phyloP scores from a whole-genome alignment of 1,284 basidiomycete genomes.

The Marasmius tenuissimus region DNA sequence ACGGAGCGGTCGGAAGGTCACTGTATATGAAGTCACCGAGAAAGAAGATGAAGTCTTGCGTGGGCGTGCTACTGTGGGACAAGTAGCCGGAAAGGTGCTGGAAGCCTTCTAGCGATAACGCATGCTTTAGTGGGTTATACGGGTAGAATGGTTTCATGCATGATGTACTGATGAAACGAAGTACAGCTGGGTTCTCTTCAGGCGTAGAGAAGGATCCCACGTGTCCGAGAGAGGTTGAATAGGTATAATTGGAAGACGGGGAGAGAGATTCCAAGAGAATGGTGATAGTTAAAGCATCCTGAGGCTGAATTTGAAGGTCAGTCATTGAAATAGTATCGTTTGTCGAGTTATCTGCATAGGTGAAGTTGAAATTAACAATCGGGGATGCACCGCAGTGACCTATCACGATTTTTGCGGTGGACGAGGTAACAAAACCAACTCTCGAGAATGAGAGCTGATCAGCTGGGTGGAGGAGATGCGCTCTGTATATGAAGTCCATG shows the following conservation, averaged over 20 bases:
- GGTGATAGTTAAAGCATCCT: neutral
- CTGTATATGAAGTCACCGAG: constrained; percentile 6
- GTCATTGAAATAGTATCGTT: neutral
- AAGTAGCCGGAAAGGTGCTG: neutral
- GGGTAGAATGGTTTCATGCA: constrained; percentile 3
- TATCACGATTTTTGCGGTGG: neutral
- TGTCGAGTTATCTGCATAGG: neutral
- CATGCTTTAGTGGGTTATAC: neutral
- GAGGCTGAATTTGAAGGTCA: neutral
- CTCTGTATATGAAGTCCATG: neutral
- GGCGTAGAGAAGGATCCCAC: neutral
- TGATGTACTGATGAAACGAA: constrained; percentile 3
- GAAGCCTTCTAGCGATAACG: neutral
- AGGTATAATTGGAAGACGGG: neutral
- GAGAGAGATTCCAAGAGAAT: neutral
- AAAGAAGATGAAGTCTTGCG: constrained; percentile 6
- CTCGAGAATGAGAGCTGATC: neutral
- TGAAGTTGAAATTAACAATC: neutral
- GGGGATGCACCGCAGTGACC: neutral
- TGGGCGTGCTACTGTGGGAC: neutral
- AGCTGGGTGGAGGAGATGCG: neutral
- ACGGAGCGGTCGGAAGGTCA: neutral
- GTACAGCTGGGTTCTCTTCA: neutral
- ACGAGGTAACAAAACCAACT: neutral
- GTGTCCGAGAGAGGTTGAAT: neutral